Evolutionary conservation across 257 asterid genomes (phyloP).

Genomic region (Jasminum sambac): DNA sequence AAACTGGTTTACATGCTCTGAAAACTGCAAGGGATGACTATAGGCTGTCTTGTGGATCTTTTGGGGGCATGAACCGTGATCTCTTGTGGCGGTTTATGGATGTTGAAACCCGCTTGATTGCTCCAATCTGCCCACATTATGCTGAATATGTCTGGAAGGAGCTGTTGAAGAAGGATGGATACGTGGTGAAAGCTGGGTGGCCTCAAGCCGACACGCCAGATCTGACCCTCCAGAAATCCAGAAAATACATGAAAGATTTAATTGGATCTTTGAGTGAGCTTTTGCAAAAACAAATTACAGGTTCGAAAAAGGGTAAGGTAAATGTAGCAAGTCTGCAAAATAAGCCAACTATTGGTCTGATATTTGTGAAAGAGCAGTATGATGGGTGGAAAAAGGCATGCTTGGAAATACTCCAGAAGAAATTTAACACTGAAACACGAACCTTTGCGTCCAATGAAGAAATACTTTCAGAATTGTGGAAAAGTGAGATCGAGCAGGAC

Average conservation of each 20-base stretch:
- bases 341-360: conserved; percentile 55
- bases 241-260: conserved; percentile 68
- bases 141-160: conserved; percentile 77
- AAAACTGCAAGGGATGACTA: conserved; percentile 91
- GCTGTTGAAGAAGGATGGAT: conserved; percentile 73
- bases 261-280: conserved; percentile 79
- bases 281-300: conserved; percentile 80
- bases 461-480: conserved; percentile 63
- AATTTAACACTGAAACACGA: no score
- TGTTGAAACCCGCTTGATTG: conserved; percentile 69
- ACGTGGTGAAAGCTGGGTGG: conserved; percentile 69
- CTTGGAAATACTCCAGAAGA: no score
- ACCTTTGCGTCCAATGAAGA: conserved; percentile 79
- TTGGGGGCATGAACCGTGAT: conserved; percentile 73
- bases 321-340: conserved; percentile 35
- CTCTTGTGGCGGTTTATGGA: conserved; percentile 73
- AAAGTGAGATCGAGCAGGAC: conserved; percentile 57
- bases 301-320: conserved; percentile 62
- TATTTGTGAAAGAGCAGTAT: no score
- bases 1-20: conserved; percentile 82
- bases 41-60: conserved; percentile 73
- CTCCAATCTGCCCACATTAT: conserved; percentile 86
- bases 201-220: conserved; percentile 72
- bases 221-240: conserved; percentile 71
- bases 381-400: no score